Evolutionary conservation across 106 monocot genomes (phyloP), one percentile per base, ranked within the genome.

Genomic region (Vanilla planifolia): DNA sequence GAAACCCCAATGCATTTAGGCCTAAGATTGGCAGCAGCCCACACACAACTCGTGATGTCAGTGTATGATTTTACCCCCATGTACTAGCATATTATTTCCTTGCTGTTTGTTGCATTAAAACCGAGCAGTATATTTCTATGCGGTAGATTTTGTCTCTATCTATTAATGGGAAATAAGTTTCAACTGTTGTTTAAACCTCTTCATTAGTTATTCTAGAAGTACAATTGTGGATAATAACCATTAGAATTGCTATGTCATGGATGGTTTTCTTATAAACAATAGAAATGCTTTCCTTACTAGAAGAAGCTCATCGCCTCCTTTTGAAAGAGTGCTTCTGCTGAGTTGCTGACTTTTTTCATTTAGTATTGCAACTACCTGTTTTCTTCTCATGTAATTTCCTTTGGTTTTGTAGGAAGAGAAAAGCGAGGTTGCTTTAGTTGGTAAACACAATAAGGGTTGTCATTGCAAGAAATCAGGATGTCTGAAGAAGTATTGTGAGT

Each of bases 401-500:
- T 37, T 37, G 10, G 5, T 37, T 5, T 37, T 37, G 35, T 57
- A 95, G 94, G 94, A 88, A 51, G 87, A 79, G 20, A 45, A 52
- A 43, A 73, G 80, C 19, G 86, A 89, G 27, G 66, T 73, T 19
- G 67, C 85, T 65, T 44, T 95, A 67, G 65, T 83, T 25, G 89
- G 82, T 36, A 95, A 84, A 59, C 92, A 92, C 67, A 88, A 92
- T 57, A 92, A 92, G 56, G 92, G 92, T 24, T 92, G 92, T 62
- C 77, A 92, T 43, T 92, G 92, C 68, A 92, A 88, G 83, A 92
- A 92, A 55, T 88, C 92, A 43, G 82, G 89, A 6, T 95, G 94
- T 62, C 78, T 95, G 15, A 95, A 95, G 67, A 95, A 89, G 61
- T 95, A 95, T 35, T 95, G 94, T 66, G 94, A 95, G 62, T 95